Conservation (phyloP, 192 early-diverging fungal species). For the Rhizophagus clarus region DNA sequence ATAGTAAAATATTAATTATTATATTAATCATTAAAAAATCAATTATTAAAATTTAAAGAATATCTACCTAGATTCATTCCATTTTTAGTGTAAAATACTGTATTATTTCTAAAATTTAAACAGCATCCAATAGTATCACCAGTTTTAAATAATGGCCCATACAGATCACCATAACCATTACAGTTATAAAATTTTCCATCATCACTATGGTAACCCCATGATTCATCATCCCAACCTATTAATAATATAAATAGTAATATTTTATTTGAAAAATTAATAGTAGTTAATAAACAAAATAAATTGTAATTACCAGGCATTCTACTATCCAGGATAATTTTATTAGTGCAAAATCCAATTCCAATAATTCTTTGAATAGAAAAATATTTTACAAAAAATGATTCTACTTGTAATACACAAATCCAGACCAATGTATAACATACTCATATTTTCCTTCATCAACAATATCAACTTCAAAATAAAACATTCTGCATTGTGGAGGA, state of each 20-base stretch:
- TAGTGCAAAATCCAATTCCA: slow-evolving; percentile 79
- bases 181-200: slow-evolving; percentile 86
- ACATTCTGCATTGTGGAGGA: slow-evolving; percentile 81
- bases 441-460: slow-evolving; percentile 86
- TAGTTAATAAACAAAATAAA: background rate
- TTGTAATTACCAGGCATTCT: slow-evolving; percentile 75
- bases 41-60: background rate
- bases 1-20: no score
- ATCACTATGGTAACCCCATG: slow-evolving; percentile 97
- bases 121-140: slow-evolving; percentile 93
- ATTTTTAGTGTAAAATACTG: slow-evolving; percentile 91
- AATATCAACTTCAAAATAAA: slow-evolving; percentile 87
- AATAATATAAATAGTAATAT: background rate
- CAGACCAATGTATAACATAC: slow-evolving; percentile 35
- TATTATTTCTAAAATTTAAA: slow-evolving; percentile 75
- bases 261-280: background rate
- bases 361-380: slow-evolving; percentile 52
- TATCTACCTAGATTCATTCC: slow-evolving; percentile 68
- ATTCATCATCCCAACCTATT: slow-evolving; percentile 81
- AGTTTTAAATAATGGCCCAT: slow-evolving; percentile 86
- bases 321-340: slow-evolving; percentile 48
- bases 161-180: slow-evolving; percentile 43
- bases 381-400: background rate
- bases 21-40: background rate
- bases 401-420: background rate